phyloP scores from a whole-genome alignment of 768 basidiomycete species.

The Pleurotus eryngii region DNA sequence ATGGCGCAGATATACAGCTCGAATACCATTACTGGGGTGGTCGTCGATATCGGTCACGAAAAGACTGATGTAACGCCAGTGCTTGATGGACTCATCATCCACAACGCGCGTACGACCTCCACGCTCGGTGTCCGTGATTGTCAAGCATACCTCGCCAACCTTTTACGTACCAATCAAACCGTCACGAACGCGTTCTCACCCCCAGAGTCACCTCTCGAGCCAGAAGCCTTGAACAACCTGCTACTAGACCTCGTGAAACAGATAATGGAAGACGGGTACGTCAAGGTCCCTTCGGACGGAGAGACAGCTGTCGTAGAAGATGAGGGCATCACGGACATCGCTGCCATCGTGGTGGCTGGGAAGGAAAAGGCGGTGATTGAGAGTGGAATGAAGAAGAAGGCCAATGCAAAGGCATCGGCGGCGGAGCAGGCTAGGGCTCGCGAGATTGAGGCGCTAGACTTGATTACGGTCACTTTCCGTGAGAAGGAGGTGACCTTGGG shows the following conservation, averaged over 20 bases:
- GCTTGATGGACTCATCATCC: constrained; percentile 65
- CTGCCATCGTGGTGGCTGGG: constrained; percentile 87
- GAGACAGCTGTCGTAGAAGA: constrained; percentile 68
- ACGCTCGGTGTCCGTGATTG: constrained; percentile 69
- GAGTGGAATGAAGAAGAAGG: constrained; percentile 75
- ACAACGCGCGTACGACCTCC: constrained; percentile 52
- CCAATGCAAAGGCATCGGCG: constrained; percentile 66
- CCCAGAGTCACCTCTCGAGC: constrained; percentile 41
- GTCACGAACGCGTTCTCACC: constrained; percentile 59
- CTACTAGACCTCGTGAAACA: constrained; percentile 65
- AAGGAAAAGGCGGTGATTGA: constrained; percentile 89
- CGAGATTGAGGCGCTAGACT: constrained; percentile 82
- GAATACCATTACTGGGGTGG: constrained; percentile 66
- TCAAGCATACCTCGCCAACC: constrained; percentile 69
- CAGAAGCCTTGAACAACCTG: constrained; percentile 43
- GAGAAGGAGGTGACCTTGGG: constrained; percentile 71
- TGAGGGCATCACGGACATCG: constrained; percentile 87
- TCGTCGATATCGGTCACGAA: constrained; percentile 79
- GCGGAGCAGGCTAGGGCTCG: constrained; percentile 78
- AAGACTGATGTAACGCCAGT: constrained; percentile 77
- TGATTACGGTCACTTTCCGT: constrained; percentile 74
- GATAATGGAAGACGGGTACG: constrained; percentile 59
- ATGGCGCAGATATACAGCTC: constrained; percentile 81
- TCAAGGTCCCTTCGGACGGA: constrained; percentile 73
- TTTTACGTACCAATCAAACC: constrained; percentile 66